A percentile compares a stretch with the other conserved stretches of the same genome.
Evolutionary conservation across 2,329 filamentous ascomycete species (phyloP).

Genomic region (Sclerotinia spermophila): DNA sequence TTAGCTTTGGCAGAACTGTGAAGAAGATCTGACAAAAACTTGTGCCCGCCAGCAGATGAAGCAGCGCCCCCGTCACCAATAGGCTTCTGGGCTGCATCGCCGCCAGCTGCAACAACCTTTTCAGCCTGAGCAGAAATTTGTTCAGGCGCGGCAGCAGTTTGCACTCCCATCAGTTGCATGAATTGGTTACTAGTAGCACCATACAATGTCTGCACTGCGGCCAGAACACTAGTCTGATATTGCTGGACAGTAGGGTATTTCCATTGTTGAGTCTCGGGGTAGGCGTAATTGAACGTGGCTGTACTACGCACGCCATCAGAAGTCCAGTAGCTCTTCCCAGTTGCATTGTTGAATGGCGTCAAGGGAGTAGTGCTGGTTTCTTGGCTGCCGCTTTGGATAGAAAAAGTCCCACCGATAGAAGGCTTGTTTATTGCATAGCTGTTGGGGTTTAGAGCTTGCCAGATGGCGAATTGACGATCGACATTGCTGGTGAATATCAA

Average conservation of each 20-base stretch:
- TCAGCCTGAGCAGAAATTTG: neutral
- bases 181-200: conserved; percentile 25
- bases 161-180: conserved; percentile 4
- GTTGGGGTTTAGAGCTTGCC: conserved; percentile 69
- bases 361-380: conserved; percentile 56
- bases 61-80: no score
- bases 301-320: conserved; percentile 23
- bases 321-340: conserved; percentile 26
- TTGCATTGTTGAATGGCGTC: conserved; percentile 60
- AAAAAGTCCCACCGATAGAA: conserved; percentile 58
- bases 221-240: conserved; percentile 25
- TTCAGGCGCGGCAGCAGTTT: neutral
- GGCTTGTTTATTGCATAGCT: conserved; percentile 59
- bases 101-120: neutral
- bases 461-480: conserved; percentile 72
- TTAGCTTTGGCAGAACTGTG: neutral
- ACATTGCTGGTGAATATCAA: conserved; percentile 49
- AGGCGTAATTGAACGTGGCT: conserved; percentile 67
- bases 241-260: conserved; percentile 20
- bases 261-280: conserved; percentile 55
- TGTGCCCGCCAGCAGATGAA: neutral
- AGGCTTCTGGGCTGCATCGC: conserved; percentile 2
- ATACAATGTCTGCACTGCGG: conserved; percentile 25
- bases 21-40: neutral
- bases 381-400: conserved; percentile 50